phyloP scores from a whole-genome alignment of 2,329 filamentous ascomycete species.

The Aspergillus brasiliensis region DNA sequence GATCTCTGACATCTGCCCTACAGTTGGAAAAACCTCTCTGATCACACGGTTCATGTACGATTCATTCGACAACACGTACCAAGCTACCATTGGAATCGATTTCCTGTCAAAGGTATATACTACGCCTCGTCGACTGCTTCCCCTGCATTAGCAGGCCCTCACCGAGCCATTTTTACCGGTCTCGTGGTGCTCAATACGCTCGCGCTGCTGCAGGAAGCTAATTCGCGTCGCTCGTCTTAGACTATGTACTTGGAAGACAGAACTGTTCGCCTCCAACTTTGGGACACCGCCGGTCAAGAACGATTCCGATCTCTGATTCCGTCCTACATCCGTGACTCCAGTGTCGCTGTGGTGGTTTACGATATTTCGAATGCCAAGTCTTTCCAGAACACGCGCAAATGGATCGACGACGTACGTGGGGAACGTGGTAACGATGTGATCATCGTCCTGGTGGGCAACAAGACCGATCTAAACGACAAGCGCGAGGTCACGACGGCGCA shows the following conservation, averaged over 20 bases:
- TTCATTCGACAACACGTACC: slow-evolving; percentile 99
- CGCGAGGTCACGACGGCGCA: slow-evolving; percentile 94
- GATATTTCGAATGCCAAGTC: slow-evolving; percentile 97
- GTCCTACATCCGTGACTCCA: slow-evolving; percentile 97
- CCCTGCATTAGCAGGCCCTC: background rate
- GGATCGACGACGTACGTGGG: slow-evolving; percentile 97
- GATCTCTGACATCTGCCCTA: slow-evolving; percentile 21
- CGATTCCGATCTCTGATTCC: slow-evolving; percentile 96
- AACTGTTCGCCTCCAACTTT: slow-evolving; percentile 94
- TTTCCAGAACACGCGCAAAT: slow-evolving; percentile 98
- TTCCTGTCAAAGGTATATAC: slow-evolving; percentile 90
- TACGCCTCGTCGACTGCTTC: background rate
- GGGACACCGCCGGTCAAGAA: slow-evolving; percentile 98
- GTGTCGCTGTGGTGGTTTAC: slow-evolving; percentile 97
- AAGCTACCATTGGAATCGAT: slow-evolving; percentile 98
- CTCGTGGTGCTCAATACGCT: background rate
- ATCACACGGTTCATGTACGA: slow-evolving; percentile 99
- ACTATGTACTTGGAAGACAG: slow-evolving; percentile 99
- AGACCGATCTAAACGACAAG: slow-evolving; percentile 98
- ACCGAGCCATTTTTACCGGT: background rate
- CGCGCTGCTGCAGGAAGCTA: slow-evolving; percentile 5
- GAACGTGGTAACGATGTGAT: slow-evolving; percentile 98
- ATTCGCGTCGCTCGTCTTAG: slow-evolving; percentile 46
- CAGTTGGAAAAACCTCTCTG: slow-evolving; percentile 97
- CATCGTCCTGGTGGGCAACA: slow-evolving; percentile 97